Evolutionary conservation across 352 stramenopile species (phyloP), one percentile per base, ranked within the genome.

Genomic region (Phytopythium helicoides): DNA sequence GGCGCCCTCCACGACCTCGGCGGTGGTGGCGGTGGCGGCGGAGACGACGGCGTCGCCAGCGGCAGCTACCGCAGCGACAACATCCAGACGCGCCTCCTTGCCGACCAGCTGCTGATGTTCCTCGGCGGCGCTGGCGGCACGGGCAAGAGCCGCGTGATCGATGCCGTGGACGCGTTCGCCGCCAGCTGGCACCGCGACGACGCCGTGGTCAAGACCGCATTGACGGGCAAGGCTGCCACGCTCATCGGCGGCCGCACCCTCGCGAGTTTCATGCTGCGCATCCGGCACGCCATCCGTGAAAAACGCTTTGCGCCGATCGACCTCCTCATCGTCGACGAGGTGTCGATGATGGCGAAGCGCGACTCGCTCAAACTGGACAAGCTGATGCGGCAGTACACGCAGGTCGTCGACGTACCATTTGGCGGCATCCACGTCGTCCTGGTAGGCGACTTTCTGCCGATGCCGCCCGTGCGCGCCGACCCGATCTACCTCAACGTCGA

Each of bases 71-170:
- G 31, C n/a, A 19, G 15, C n/a, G 6, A 8, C 16, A 10, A 22
- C 1, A 18, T 7, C 18, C 12, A 70, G 19, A 52, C 36, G 26
- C 52, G 6, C 15, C n/a, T 39, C 16, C 44, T 41, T 10, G 25
- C 48, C 40, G 26, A 33, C 45, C 45, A 56, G 21, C 26, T 56
- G 38, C 6, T 58, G 40, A 35, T 64, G 22, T 26, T 47, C n/a
- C n/a, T n/a, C n/a, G n/a, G n/a, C n/a, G n/a, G n/a, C n/a, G n/a
- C n/a, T n/a, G n/a, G n/a, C n/a, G n/a, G n/a, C n/a, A n/a, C n/a
- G n/a, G n/a, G n/a, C n/a, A n/a, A n/a, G n/a, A n/a, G n/a, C n/a
- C n/a, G n/a, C n/a, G n/a, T n/a, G n/a, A n/a, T n/a, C n/a, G n/a
- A n/a, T n/a, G n/a, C n/a, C n/a, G n/a, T n/a, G n/a, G n/a, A n/a